Conservation (phyloP, 306 rosid species). For the Prunus campanulata region DNA sequence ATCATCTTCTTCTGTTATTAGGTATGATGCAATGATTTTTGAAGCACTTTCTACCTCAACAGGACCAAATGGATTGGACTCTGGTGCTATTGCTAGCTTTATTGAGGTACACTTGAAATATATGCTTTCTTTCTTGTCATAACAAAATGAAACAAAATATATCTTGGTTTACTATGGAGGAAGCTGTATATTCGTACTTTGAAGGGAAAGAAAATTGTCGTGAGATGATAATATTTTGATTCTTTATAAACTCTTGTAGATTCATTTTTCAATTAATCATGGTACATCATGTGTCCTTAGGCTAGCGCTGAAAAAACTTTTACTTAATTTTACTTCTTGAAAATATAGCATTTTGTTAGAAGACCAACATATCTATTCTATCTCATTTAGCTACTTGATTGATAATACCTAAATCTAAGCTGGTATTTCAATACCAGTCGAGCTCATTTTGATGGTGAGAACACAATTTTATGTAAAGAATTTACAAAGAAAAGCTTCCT, state of each 20-base stretch:
- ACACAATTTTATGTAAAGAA: not conserved
- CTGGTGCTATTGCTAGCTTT: conserved; percentile 33
- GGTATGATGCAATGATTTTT: conserved; percentile 34
- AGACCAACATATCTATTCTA: not conserved
- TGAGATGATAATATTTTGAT: not conserved
- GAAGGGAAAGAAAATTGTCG: not conserved
- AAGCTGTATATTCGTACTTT: not conserved
- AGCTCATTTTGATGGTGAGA: not conserved
- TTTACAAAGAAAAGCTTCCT: not conserved
- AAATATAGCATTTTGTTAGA: not conserved
- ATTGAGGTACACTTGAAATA: conserved; percentile 33
- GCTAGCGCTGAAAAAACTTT: not conserved
- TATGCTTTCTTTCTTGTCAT: not conserved
- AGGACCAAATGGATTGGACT: conserved; percentile 37
- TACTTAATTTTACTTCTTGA: not conserved
- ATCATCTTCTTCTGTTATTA: conserved; percentile 4
- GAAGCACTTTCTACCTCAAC: conserved; percentile 34
- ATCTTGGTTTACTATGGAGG: not conserved
- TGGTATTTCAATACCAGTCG: not conserved
- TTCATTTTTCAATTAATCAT: not conserved
- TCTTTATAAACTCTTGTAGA: not conserved
- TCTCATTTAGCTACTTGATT: not conserved
- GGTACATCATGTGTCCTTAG: not conserved
- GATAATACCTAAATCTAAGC: not conserved
- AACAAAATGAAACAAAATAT: not conserved